These are phyloP conservation scores for Apiospora saccharicola DNA, from an alignment of 2,329 filamentous ascomycete species.

Conservation along the genomic window DNA sequence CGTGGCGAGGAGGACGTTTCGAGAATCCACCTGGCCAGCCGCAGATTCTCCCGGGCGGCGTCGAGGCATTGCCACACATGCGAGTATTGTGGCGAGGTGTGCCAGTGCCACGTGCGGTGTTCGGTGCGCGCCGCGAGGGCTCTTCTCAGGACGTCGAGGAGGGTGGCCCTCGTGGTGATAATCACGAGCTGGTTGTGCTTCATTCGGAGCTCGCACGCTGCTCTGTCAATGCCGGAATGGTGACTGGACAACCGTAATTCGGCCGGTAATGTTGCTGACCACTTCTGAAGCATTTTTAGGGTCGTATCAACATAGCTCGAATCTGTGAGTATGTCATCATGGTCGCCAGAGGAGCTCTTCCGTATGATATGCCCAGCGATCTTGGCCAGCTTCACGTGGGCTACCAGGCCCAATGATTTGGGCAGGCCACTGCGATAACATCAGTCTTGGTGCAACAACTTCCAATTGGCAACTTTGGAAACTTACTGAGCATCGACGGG, in stretches of 20 bases:
- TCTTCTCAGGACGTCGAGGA: slow-evolving; percentile 56
- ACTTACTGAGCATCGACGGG: slow-evolving; percentile 52
- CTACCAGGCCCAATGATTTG: slow-evolving; percentile 51
- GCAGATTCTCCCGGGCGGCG: slow-evolving; percentile 55
- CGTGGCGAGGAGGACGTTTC: slow-evolving; percentile 42
- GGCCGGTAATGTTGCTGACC: slow-evolving; percentile 48
- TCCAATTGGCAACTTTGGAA: background rate
- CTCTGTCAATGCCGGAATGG: slow-evolving; percentile 49
- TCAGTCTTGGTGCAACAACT: slow-evolving; percentile 22
- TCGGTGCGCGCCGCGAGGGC: slow-evolving; percentile 51
- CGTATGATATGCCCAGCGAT: slow-evolving; percentile 58
- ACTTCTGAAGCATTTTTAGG: slow-evolving; percentile 51
- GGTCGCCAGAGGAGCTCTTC: slow-evolving; percentile 46
- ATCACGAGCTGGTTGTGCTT: slow-evolving; percentile 59
- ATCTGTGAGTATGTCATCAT: slow-evolving; percentile 34
- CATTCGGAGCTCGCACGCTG: slow-evolving; percentile 57
- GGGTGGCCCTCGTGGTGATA: slow-evolving; percentile 55
- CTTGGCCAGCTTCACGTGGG: slow-evolving; percentile 54
- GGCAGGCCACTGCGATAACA: slow-evolving; percentile 48
- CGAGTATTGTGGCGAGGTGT: background rate
- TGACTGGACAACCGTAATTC: slow-evolving; percentile 47
- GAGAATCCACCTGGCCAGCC: slow-evolving; percentile 50
- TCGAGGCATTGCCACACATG: slow-evolving; percentile 49
- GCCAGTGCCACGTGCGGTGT: slow-evolving; percentile 30
- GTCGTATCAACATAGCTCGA: slow-evolving; percentile 48